Percentiles rank a stretch among this genome's conserved stretches.
Evolutionary conservation across 768 basidiomycete genomes (phyloP).

Genomic region (Coprinellus micaceus): DNA sequence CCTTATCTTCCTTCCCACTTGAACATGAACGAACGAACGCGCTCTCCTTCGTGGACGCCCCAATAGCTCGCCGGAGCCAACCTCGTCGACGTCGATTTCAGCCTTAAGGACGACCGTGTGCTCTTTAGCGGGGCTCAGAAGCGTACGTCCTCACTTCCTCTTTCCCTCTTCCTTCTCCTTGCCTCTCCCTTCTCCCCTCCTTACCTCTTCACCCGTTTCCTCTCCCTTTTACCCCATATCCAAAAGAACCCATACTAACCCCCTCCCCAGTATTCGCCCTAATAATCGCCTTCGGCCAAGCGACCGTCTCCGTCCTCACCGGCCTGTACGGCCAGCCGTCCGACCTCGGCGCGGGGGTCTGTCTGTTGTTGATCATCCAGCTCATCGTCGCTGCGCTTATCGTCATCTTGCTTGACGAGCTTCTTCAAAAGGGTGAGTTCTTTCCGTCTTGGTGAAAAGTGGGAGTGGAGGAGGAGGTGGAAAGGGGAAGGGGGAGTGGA

Average conservation of each 20-base stretch:
- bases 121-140: slow-evolving; percentile 97
- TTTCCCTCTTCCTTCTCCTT: neutral
- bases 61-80: slow-evolving; percentile 97
- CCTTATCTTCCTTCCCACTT: too few species aligned
- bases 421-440: slow-evolving; percentile 99
- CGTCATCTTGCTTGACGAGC: slow-evolving; percentile 97
- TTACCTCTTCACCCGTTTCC: neutral
- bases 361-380: slow-evolving; percentile 94
- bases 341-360: slow-evolving; percentile 94
- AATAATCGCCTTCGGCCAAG: slow-evolving; percentile 93
- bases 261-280: slow-evolving; percentile 80
- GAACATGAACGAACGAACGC: too few species aligned
- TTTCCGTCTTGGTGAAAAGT: too few species aligned
- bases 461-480: too few species aligned
- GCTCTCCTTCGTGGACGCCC: too few species aligned
- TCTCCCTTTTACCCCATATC: neutral
- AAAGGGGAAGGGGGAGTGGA: too few species aligned
- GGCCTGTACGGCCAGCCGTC: slow-evolving; percentile 94
- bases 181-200: neutral
- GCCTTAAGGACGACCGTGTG: slow-evolving; percentile 93
- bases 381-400: slow-evolving; percentile 91
- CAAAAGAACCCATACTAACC: too few species aligned
- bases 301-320: slow-evolving; percentile 94
- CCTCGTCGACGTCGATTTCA: slow-evolving; percentile 96
- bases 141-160: slow-evolving; percentile 48